Evolutionary conservation across 2,329 filamentous ascomycete species (phyloP).

Genomic region (Monosporascus sp.): DNA sequence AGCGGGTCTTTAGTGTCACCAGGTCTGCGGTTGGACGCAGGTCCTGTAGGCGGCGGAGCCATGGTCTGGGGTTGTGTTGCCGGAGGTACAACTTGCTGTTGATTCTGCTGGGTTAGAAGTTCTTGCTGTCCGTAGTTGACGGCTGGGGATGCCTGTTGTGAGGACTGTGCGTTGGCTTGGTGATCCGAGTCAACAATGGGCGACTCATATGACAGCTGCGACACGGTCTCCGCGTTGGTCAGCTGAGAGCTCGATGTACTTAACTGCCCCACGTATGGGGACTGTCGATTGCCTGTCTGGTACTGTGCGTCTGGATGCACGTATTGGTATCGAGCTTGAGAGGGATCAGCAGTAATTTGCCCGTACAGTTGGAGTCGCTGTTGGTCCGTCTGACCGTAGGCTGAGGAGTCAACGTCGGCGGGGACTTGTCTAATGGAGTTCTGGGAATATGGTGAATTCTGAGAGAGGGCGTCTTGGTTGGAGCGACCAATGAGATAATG

Average conservation of each 20-base stretch:
- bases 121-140: conserved; percentile 28
- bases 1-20: conserved; percentile 44
- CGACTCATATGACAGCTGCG: conserved; percentile 59
- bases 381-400: conserved; percentile 39
- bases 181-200: conserved; percentile 45
- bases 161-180: conserved; percentile 35
- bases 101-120: conserved; percentile 12
- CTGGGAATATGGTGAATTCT: conserved; percentile 33
- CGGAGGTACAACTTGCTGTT: conserved; percentile 14
- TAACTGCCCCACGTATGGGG: conserved; percentile 22
- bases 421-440: conserved; percentile 45
- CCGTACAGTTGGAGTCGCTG: conserved; percentile 23
- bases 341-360: conserved; percentile 35
- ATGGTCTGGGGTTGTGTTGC: conserved; percentile 35
- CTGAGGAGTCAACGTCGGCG: conserved; percentile 37
- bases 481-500: conserved; percentile 30
- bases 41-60: conserved; percentile 41
- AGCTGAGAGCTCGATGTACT: conserved; percentile 29
- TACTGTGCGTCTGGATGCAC: conserved; percentile 21
- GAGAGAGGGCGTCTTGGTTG: conserved; percentile 34
- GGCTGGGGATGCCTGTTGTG: conserved; percentile 36
- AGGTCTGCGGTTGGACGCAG: conserved; percentile 39
- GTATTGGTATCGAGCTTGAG: conserved; percentile 32
- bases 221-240: conserved; percentile 54
- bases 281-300: conserved; percentile 20